Evolutionary conservation across 2,329 filamentous ascomycete species (phyloP), one percentile per base, ranked within the genome.

Genomic region (Emergomyces orientalis): DNA sequence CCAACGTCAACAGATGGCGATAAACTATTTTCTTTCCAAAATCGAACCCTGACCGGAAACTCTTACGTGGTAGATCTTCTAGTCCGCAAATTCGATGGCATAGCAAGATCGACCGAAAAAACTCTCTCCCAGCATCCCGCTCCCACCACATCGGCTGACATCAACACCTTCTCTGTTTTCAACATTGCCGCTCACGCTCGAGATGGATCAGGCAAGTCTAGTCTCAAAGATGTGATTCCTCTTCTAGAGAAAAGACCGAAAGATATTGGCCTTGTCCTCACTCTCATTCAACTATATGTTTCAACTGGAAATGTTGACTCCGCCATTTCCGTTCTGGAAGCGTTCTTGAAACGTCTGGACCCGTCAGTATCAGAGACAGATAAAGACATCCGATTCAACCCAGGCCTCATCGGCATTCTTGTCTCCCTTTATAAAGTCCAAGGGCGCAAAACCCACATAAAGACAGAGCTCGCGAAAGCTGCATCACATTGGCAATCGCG

Each of bases 261-360:
- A 64, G 91, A 97, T 71, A 79, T 96, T 27, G 93, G 92, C 1
- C 80, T 97, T 2, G 78, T 90, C 30, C 79, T 97, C 47, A 91
- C 90, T 11, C 83, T 91, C 62, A 82, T 93, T 11, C 91, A 97
- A 73, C 82, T 96, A 54, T 91, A 95, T 71, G 80, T 94, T 19
- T 80, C 86, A 59, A 84, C 82, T 49, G 84, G 87, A 56, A 91
- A 93, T 71, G 81, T 85, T 34, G 87, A 84, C 37, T 86, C 88
- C 3, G 93, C 93, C 4, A 84, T 91, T 43, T 79, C 82, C n/a
- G 80, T 90, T 6, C 79, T 97, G 1, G 88, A 96, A 71, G 79
- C 83, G 1, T 92, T 94, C 71, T 83, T 96, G 62, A 82, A 82
- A 65, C 83, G 83, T 11, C 81, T 96, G 1, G 89, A 93, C 69